These are phyloP conservation scores for Cynanchum wilfordii DNA, from an alignment of 257 asterid genomes.

Conservation along the genomic window DNA sequence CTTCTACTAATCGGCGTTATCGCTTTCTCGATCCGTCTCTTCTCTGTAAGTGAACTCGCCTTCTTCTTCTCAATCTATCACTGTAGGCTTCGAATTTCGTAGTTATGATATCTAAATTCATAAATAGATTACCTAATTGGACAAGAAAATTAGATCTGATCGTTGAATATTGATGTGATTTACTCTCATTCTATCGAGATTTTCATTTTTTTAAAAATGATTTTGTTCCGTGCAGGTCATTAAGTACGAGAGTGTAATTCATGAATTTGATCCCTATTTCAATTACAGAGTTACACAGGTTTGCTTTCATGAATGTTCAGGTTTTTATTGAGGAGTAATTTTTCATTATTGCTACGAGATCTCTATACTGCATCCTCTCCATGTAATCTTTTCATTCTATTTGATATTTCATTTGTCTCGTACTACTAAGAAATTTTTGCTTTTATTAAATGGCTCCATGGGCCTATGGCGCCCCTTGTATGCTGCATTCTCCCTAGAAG, in stretches of 20 bases:
- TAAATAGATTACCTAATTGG: constrained; percentile 10
- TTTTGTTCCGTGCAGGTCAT: constrained; percentile 52
- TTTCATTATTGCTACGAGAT: background rate
- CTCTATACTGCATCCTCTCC: background rate
- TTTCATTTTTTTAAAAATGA: background rate
- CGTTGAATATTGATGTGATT: constrained; percentile 9
- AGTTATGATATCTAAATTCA: constrained; percentile 2
- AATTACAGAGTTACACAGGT: constrained; percentile 99
- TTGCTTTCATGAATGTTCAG: constrained; percentile 13
- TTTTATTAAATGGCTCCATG: background rate
- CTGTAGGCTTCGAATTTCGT: background rate
- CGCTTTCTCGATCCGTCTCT: constrained; percentile 98
- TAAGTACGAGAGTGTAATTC: constrained; percentile 97
- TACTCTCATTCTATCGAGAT: background rate
- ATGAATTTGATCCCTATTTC: constrained; percentile 97
- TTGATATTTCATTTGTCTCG: background rate
- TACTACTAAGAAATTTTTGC: background rate
- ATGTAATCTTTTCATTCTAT: background rate
- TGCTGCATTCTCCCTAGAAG: background rate
- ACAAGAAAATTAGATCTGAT: constrained; percentile 21
- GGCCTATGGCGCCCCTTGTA: too few species aligned
- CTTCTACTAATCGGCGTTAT: constrained; percentile 82
- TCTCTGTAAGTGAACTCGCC: constrained; percentile 50
- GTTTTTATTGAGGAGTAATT: background rate
- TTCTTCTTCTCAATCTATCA: background rate